A percentile compares a stretch with the other conserved stretches of the same genome.
phyloP scores from a whole-genome alignment of 2,329 filamentous ascomycete species.

The Trichoderma pleuroti region DNA sequence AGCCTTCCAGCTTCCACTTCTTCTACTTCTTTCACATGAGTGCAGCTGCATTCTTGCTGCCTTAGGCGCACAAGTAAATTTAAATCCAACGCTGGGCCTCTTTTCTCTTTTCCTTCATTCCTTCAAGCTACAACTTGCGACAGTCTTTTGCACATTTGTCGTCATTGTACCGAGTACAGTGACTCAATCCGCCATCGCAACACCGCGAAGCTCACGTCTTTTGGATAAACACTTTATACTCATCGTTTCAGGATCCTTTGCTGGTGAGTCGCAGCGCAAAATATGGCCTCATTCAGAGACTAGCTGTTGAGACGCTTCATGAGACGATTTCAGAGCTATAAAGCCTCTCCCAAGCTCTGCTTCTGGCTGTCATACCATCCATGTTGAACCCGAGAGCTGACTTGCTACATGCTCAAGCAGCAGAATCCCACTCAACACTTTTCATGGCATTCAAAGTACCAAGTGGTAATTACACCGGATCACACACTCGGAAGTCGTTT shows the following conservation, averaged over 20 bases:
- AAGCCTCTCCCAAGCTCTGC: not conserved
- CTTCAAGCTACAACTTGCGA: no score
- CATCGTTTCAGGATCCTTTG: not conserved
- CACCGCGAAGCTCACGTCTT: not conserved
- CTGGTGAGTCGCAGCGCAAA: not conserved
- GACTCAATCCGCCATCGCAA: not conserved
- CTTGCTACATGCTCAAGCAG: not conserved
- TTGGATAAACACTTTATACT: not conserved
- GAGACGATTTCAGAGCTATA: not conserved
- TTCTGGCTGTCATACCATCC: not conserved
- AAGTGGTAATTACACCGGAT: not conserved
- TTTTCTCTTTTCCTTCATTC: not conserved
- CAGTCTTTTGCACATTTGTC: not conserved
- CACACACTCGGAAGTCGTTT: not conserved
- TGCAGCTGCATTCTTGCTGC: not conserved
- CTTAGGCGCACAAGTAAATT: not conserved
- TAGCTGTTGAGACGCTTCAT: not conserved
- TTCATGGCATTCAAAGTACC: not conserved
- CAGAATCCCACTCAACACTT: not conserved
- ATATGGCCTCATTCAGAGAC: not conserved
- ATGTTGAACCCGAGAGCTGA: not conserved
- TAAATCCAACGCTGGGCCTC: accelerated
- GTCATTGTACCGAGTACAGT: not conserved
- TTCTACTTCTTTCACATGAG: not conserved
- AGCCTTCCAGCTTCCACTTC: not conserved